These are phyloP conservation scores for Paspalum notatum DNA, from an alignment of 176 grass and related monocot species.

Conservation along the genomic window DNA sequence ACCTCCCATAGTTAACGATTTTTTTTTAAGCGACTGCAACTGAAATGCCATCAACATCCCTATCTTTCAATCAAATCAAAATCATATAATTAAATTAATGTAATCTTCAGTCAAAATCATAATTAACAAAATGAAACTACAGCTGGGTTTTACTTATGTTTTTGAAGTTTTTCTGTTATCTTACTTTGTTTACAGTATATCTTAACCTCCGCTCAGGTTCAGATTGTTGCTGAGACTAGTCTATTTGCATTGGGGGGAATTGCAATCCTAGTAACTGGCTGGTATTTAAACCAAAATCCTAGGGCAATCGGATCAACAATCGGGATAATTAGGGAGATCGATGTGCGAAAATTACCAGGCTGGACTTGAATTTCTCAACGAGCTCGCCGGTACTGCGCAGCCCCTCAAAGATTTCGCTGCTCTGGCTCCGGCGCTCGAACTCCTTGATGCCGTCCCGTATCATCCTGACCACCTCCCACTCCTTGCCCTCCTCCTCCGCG, in stretches of 20 bases:
- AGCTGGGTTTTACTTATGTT: neutral
- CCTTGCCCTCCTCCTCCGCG: constrained; percentile 38
- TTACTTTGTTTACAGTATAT: neutral
- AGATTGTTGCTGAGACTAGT: neutral
- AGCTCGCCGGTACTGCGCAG: constrained; percentile 54
- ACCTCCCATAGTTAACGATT: neutral
- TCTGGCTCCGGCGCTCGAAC: constrained; percentile 66
- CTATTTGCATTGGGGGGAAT: neutral
- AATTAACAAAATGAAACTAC: neutral
- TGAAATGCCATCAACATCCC: neutral
- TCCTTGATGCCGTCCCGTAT: constrained; percentile 65
- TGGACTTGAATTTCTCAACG: constrained; percentile 77
- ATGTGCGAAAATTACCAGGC: constrained; percentile 51
- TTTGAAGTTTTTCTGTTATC: neutral
- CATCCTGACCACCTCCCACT: constrained; percentile 72
- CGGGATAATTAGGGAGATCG: neutral
- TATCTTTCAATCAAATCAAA: neutral
- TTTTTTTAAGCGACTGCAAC: neutral
- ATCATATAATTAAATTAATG: neutral
- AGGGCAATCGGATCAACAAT: neutral
- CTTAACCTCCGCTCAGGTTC: neutral
- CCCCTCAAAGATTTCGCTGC: constrained; percentile 56
- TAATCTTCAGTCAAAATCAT: neutral
- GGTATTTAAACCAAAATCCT: neutral
- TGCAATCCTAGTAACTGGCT: neutral